phyloP scores from a whole-genome alignment of 78 protist genomes.

The Planoprotostelium fungivorum region DNA sequence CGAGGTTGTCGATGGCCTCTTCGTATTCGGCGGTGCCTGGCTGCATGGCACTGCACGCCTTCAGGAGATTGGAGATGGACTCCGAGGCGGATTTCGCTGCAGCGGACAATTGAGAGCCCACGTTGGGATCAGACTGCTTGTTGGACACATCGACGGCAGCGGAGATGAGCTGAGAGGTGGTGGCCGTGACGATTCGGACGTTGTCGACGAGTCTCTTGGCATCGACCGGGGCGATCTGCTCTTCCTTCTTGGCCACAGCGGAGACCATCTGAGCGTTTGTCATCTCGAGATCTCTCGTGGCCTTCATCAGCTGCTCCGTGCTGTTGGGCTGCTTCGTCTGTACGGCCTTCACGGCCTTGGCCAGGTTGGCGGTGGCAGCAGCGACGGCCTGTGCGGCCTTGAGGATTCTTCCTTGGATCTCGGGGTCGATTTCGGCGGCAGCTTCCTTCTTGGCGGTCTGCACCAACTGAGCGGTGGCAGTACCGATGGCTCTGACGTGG shows the following conservation, averaged over 20 bases:
- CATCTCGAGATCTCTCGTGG: slow-evolving; percentile 24
- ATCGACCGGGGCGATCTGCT: slow-evolving; percentile 12
- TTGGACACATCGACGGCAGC: slow-evolving; percentile 9
- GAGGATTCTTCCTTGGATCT: slow-evolving; percentile 23
- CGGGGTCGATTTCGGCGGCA: slow-evolving; percentile 14
- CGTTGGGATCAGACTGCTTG: slow-evolving; percentile 43
- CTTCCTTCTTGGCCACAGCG: slow-evolving; percentile 11
- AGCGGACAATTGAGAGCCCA: slow-evolving; percentile 15
- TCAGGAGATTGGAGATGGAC: slow-evolving; percentile 34
- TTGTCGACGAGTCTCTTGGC: slow-evolving; percentile 17
- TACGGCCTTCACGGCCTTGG: slow-evolving; percentile 49
- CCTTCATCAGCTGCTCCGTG: neutral
- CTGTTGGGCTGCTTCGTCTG: slow-evolving; percentile 30
- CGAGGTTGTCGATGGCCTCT: slow-evolving; percentile 54
- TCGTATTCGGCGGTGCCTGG: slow-evolving; percentile 58
- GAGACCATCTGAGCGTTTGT: slow-evolving; percentile 5
- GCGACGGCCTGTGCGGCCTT: slow-evolving; percentile 50
- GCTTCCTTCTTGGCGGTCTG: slow-evolving; percentile 16
- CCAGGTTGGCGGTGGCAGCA: slow-evolving; percentile 25
- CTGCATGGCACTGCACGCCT: slow-evolving; percentile 38
- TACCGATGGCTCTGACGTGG: slow-evolving; percentile 38
- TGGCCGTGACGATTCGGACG: slow-evolving; percentile 21
- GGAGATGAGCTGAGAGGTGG: slow-evolving; percentile 22
- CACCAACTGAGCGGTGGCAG: slow-evolving; percentile 27
- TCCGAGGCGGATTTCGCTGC: slow-evolving; percentile 27